Evolutionary conservation across 495 filamentous ascomycete species (phyloP).

Genomic region (Collariella sp.): DNA sequence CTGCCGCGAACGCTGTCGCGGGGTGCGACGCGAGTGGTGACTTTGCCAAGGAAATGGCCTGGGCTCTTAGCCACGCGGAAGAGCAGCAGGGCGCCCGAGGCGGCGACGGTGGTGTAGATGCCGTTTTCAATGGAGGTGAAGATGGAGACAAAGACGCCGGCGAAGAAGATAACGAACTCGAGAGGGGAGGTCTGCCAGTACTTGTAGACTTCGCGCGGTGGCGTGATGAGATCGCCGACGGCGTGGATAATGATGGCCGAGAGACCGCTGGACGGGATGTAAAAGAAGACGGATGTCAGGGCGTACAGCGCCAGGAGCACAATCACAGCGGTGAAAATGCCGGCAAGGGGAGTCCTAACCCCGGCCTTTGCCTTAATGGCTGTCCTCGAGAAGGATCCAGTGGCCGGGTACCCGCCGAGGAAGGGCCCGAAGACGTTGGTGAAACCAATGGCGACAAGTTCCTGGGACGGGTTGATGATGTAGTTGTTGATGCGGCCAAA

Average conservation of each 20-base stretch:
- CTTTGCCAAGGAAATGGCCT: conserved; percentile 67
- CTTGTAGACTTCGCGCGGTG: conserved; percentile 87
- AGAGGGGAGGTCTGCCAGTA: conserved; percentile 87
- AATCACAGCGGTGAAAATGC: conserved; percentile 79
- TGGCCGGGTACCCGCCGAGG: conserved; percentile 88
- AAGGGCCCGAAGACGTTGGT: conserved; percentile 90
- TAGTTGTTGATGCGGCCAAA: conserved; percentile 97
- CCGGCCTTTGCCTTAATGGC: conserved; percentile 98
- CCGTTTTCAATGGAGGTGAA: conserved; percentile 86
- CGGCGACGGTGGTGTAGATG: conserved; percentile 75
- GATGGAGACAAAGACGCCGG: conserved; percentile 82
- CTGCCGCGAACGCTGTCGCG: background rate
- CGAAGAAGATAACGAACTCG: conserved; percentile 89
- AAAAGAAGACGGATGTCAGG: conserved; percentile 88
- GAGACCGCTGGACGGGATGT: conserved; percentile 76
- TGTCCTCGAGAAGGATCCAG: conserved; percentile 93
- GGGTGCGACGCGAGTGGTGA: background rate
- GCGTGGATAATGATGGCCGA: conserved; percentile 96
- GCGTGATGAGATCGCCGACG: conserved; percentile 88
- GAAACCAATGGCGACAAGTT: conserved; percentile 90
- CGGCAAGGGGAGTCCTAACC: conserved; percentile 85
- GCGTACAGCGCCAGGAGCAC: conserved; percentile 95
- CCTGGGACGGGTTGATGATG: conserved; percentile 91
- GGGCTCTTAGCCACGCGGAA: conserved; percentile 76
- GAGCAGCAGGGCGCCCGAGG: conserved; percentile 68